These are phyloP conservation scores for Hibiscus trionum DNA, from an alignment of 345 rosid genomes.

Conservation along the genomic window DNA sequence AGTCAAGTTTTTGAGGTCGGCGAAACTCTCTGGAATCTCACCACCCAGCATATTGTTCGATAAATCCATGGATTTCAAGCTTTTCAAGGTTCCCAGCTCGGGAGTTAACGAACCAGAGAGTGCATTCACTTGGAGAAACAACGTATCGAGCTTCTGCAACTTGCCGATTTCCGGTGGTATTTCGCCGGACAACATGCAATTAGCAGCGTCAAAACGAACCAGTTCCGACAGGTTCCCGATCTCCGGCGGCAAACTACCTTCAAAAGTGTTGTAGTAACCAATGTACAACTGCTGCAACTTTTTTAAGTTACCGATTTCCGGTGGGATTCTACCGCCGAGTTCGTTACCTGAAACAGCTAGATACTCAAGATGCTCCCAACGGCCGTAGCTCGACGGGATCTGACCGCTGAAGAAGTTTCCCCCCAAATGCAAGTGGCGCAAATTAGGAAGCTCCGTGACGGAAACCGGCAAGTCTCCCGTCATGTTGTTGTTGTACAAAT, in stretches of 20 bases:
- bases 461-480: slow-evolving; percentile 64
- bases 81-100: slow-evolving; percentile 53
- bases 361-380: slow-evolving; percentile 62
- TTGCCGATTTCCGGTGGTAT: slow-evolving; percentile 58
- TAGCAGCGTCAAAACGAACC: slow-evolving; percentile 61
- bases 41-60: slow-evolving; percentile 71
- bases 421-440: slow-evolving; percentile 77
- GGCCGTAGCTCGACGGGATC: slow-evolving; percentile 65
- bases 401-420: slow-evolving; percentile 69
- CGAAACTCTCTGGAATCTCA: slow-evolving; percentile 59
- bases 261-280: slow-evolving; percentile 69
- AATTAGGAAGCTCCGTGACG: slow-evolving; percentile 53
- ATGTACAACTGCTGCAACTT: slow-evolving; percentile 60
- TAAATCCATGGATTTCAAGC: slow-evolving; percentile 76
- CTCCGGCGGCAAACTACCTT: slow-evolving; percentile 59
- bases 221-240: slow-evolving; percentile 65
- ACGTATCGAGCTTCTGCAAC: slow-evolving; percentile 67
- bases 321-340: slow-evolving; percentile 59
- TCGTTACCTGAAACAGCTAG: slow-evolving; percentile 76
- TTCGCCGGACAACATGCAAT: slow-evolving; percentile 56
- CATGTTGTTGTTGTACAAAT: slow-evolving; percentile 87
- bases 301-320: slow-evolving; percentile 64
- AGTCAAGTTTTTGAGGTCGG: slow-evolving; percentile 55
- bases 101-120: slow-evolving; percentile 53
- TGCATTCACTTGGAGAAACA: slow-evolving; percentile 75